A percentile compares a stretch with the other conserved stretches of the same genome.
Evolutionary conservation across 768 basidiomycete species (phyloP).

Genomic region (Suillus subluteus): DNA sequence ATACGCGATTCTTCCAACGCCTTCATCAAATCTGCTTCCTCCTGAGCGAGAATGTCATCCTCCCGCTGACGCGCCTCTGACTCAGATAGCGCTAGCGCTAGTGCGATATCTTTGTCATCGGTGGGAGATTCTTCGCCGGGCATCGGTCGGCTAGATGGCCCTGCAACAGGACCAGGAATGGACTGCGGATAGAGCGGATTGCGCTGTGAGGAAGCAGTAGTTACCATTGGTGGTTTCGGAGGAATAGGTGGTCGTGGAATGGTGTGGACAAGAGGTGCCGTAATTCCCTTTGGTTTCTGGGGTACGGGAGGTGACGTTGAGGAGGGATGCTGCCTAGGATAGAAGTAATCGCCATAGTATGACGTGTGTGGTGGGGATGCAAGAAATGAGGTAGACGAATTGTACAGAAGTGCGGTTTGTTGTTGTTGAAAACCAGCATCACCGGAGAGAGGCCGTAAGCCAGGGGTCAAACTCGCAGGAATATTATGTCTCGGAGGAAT

Average conservation of each 20-base stretch:
- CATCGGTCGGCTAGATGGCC: constrained; percentile 14
- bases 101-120: constrained; percentile 49
- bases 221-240: constrained; percentile 38
- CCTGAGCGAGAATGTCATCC: constrained; percentile 35
- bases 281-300: constrained; percentile 30
- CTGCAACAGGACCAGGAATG: constrained; percentile 26
- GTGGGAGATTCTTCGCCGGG: constrained; percentile 19
- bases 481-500: constrained; percentile 13
- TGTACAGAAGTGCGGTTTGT: constrained; percentile 14
- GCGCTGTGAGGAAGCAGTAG: constrained; percentile 22
- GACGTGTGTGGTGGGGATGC: constrained; percentile 17
- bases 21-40: constrained; percentile 68
- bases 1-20: constrained; percentile 62
- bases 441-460: constrained; percentile 17
- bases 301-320: constrained; percentile 34
- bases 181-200: constrained; percentile 38
- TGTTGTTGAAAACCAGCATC: constrained; percentile 19
- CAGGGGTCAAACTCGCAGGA: constrained; percentile 30
- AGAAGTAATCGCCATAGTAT: constrained; percentile 35
- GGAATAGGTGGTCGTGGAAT: constrained; percentile 42
- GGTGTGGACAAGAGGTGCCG: constrained; percentile 10
- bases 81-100: constrained; percentile 49
- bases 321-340: constrained; percentile 16
- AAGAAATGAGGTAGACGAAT: constrained; percentile 9
- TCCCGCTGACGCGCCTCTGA: constrained; percentile 41